A percentile compares a stretch with the other conserved stretches of the same genome.
Evolutionary conservation across 768 basidiomycete species (phyloP).

Genomic region (Pholiota molesta): DNA sequence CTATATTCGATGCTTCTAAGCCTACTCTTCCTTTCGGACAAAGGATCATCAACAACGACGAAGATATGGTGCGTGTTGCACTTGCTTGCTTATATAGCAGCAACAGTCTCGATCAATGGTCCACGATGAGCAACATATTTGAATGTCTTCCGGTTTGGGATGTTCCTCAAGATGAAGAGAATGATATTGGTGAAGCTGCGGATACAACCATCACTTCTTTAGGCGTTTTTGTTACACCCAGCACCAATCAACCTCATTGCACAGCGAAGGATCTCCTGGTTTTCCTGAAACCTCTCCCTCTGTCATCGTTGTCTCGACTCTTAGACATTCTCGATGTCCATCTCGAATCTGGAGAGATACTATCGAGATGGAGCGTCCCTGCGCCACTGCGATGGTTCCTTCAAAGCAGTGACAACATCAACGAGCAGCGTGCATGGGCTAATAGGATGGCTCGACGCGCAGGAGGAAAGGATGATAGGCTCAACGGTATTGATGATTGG

Average conservation of each 20-base stretch:
- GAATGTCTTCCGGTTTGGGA: constrained; percentile 97
- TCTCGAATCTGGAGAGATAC: constrained; percentile 90
- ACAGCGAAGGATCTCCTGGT: constrained; percentile 72
- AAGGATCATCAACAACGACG: constrained; percentile 79
- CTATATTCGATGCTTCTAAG: constrained; percentile 90
- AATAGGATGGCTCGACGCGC: constrained; percentile 80
- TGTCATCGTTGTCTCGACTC: constrained; percentile 74
- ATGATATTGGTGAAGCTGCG: constrained; percentile 67
- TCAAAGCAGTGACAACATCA: constrained; percentile 64
- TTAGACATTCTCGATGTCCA: constrained; percentile 94
- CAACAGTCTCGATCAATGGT: constrained; percentile 70
- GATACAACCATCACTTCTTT: constrained; percentile 83
- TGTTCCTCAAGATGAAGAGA: constrained; percentile 53
- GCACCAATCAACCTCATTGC: constrained; percentile 56
- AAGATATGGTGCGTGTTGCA: constrained; percentile 84
- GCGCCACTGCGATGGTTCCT: constrained; percentile 91
- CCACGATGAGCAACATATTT: constrained; percentile 88
- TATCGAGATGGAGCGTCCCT: constrained; percentile 85
- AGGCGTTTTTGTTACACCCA: constrained; percentile 77
- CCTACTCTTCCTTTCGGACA: constrained; percentile 75
- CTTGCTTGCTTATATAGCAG: constrained; percentile 90
- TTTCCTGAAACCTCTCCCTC: constrained; percentile 82
- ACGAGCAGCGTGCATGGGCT: constrained; percentile 83
- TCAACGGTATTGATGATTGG: constrained; percentile 77
- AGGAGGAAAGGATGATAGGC: constrained; percentile 54